A percentile compares a stretch with the other conserved stretches of the same genome.
phyloP scores from a whole-genome alignment of 1,139 yeast species.

The Debaryomycetaceae sp. region DNA sequence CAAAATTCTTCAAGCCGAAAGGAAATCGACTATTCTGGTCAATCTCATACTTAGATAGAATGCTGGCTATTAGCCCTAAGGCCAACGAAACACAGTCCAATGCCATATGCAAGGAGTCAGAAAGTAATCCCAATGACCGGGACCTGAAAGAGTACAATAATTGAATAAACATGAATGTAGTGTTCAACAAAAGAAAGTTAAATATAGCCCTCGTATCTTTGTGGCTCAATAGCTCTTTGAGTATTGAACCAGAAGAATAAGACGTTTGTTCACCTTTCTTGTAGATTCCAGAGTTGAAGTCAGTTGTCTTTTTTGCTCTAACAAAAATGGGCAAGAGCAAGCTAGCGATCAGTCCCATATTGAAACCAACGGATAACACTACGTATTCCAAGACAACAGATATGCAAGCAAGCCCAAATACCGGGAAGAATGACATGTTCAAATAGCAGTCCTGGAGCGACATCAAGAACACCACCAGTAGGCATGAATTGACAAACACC shows the following conservation, averaged over 20 bases:
- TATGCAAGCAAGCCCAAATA: conserved; percentile 16
- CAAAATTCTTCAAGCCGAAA: conserved; percentile 81
- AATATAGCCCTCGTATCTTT: conserved; percentile 86
- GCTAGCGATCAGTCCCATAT: background rate
- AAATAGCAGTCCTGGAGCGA: conserved; percentile 23
- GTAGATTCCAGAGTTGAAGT: conserved; percentile 1
- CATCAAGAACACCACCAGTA: conserved; percentile 20
- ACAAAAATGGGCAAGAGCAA: conserved; percentile 1
- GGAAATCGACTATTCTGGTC: conserved; percentile 71
- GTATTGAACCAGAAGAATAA: conserved; percentile 13
- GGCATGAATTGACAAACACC: conserved; percentile 22
- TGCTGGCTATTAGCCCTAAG: conserved; percentile 85
- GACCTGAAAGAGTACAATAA: conserved; percentile 87
- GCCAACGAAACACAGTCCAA: conserved; percentile 88
- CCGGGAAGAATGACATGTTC: conserved; percentile 13
- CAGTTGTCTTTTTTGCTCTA: background rate
- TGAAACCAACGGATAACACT: conserved; percentile 11
- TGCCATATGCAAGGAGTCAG: conserved; percentile 96
- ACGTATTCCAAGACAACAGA: conserved; percentile 20
- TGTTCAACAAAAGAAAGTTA: conserved; percentile 77
- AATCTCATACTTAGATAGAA: conserved; percentile 42
- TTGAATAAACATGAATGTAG: conserved; percentile 93
- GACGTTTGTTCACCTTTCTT: background rate
- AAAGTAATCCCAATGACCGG: conserved; percentile 82
- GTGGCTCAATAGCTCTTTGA: conserved; percentile 48